A percentile compares a stretch with the other conserved stretches of the same genome.
Evolutionary conservation across 78 protist species (phyloP).

Genomic region (Dictyostelium intermedium): DNA sequence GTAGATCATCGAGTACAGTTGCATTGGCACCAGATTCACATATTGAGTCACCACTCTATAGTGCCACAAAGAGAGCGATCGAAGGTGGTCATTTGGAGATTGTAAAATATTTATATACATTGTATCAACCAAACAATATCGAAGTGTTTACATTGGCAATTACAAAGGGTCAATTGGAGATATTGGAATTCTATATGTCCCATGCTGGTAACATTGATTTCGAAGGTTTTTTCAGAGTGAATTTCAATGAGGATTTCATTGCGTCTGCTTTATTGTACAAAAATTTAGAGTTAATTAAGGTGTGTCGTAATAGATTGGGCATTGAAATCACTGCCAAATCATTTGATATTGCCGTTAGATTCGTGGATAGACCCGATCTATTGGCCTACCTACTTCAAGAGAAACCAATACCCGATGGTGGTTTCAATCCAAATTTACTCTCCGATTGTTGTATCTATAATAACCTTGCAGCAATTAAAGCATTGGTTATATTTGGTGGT

Average conservation of each 20-base stretch:
- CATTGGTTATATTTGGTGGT: background rate
- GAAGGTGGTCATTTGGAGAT: conserved; percentile 8
- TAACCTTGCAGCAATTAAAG: conserved; percentile 4
- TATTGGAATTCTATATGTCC: background rate
- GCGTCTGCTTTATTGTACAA: background rate
- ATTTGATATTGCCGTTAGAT: background rate
- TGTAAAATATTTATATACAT: conserved; percentile 2
- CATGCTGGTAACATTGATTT: background rate
- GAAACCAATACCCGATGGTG: conserved; percentile 14
- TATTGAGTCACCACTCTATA: background rate
- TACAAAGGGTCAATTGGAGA: background rate
- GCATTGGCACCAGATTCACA: background rate
- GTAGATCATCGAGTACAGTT: background rate
- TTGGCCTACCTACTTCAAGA: background rate
- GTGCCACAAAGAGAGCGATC: background rate
- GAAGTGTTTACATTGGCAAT: background rate
- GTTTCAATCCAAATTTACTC: background rate
- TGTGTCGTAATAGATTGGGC: background rate
- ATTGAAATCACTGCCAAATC: background rate
- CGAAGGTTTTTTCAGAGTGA: background rate
- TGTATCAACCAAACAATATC: background rate
- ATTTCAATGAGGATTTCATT: background rate
- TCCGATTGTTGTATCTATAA: conserved; percentile 5
- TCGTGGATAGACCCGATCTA: conserved; percentile 1
- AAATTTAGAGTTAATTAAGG: background rate